Percentiles rank a stretch among this genome's conserved stretches.
Conservation (phyloP, 805 yeast genomes). For the Hanseniaspora mollemarum region DNA sequence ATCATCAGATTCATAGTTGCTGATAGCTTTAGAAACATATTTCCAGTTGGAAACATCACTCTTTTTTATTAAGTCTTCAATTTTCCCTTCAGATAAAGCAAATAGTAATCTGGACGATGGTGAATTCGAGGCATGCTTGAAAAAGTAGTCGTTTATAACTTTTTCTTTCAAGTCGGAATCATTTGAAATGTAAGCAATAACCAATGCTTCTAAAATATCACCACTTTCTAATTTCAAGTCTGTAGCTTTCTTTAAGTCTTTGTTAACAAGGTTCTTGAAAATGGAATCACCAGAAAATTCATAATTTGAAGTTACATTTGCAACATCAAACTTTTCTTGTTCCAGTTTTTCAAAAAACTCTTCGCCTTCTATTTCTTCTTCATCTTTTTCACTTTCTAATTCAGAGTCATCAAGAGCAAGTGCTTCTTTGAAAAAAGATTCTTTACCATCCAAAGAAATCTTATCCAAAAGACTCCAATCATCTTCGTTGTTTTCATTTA, state of each 20-base stretch:
- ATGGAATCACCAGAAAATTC: slow-evolving; percentile 33
- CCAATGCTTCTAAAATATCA: slow-evolving; percentile 59
- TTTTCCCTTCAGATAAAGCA: slow-evolving; percentile 44
- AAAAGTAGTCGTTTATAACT: slow-evolving; percentile 62
- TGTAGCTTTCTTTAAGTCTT: slow-evolving; percentile 57
- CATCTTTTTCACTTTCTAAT: slow-evolving; percentile 20
- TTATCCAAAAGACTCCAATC: slow-evolving; percentile 59
- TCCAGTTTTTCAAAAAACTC: slow-evolving; percentile 32
- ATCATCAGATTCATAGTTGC: slow-evolving; percentile 41
- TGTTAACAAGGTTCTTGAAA: slow-evolving; percentile 43
- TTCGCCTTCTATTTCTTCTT: slow-evolving; percentile 28
- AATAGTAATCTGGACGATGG: slow-evolving; percentile 64
- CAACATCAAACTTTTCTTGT: slow-evolving; percentile 34
- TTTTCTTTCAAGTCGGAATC: slow-evolving; percentile 47
- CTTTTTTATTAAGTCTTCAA: slow-evolving; percentile 62
- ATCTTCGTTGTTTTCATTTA: slow-evolving; percentile 35
- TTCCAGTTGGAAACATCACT: slow-evolving; percentile 76
- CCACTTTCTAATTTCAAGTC: slow-evolving; percentile 51
- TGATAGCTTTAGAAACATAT: slow-evolving; percentile 58
- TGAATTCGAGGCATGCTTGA: slow-evolving; percentile 37
- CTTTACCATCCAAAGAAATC: slow-evolving; percentile 41
- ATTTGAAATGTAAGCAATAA: slow-evolving; percentile 61
- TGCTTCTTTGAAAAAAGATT: slow-evolving; percentile 39
- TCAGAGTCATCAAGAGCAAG: slow-evolving; percentile 31
- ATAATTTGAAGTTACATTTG: slow-evolving; percentile 41